Base-by-base conservation (phyloP, 768 basidiomycete genomes). In the Pulveroboletus sp. region DNA sequence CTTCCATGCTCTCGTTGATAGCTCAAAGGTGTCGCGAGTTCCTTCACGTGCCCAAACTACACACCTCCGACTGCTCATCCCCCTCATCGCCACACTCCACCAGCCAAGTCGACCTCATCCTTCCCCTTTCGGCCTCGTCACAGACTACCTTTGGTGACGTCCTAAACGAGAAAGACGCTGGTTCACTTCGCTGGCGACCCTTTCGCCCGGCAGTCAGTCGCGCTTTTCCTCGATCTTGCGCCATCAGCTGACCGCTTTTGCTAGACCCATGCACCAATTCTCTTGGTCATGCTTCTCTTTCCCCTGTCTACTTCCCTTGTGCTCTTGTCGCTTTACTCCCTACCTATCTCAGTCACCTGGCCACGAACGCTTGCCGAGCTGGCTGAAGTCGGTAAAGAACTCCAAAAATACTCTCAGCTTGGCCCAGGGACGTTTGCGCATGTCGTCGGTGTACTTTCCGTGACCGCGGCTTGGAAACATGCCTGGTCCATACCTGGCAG, bases 401-500 rank as follows among this genome's bases (percentile, higher is more conserved):
- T 90, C 7, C 86, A 86, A 59, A 81, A 77, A 46, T 93, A 92
- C 66, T 81, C 86, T 8, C 84, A 84, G 64, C 83, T 83, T 51
- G 86, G 87, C 10, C 57, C 72, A 28, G 73, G 69, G 3, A 79
- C 85, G 17, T 73, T 82, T 46, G 76, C 78, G 8, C 94, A 95
- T 69, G 89, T 95, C 46, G 66, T 94, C 38, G 82, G 77, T 24
- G 91, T 93, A 43, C 76, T 97, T 59, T 83, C 86, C 35, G 76
- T 93, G 13, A 84, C 87, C 15, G 89, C 90, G 5, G 73, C 92
- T 27, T 97, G 93, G 92, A 96, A 93, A 70, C 94, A 97, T 66
- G 92, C 93, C 4, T 97, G 93, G 94, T 93, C 90, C 52, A 81
- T 97, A 50, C 94, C 94, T 8, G 94, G 94, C 7, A 93, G 90